These are phyloP conservation scores for Phlebiopsis gigantea DNA, from an alignment of 768 basidiomycete genomes.

Conservation along the genomic window DNA sequence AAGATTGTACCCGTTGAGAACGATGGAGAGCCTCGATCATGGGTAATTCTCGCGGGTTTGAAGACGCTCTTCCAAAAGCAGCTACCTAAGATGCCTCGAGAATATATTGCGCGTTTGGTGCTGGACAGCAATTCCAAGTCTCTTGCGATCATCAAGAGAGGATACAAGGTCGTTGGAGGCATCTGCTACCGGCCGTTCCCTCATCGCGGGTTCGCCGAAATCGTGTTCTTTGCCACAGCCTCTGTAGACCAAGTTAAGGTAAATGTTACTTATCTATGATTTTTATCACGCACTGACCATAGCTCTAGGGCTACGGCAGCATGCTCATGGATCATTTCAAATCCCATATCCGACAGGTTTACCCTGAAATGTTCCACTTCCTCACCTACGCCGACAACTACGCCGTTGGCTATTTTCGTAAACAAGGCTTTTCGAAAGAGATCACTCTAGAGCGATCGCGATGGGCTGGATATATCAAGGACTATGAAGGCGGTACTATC, in stretches of 20 bases:
- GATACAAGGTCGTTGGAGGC: conserved; percentile 94
- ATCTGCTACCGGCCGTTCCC: conserved; percentile 97
- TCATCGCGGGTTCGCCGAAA: conserved; percentile 93
- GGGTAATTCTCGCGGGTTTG: conserved; percentile 87
- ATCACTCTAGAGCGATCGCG: conserved; percentile 85
- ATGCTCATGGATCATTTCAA: conserved; percentile 99
- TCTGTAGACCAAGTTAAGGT: conserved; percentile 98
- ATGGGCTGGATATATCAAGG: conserved; percentile 99
- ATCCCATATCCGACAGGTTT: conserved; percentile 77
- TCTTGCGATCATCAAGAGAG: conserved; percentile 91
- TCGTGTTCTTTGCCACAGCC: conserved; percentile 97
- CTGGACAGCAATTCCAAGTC: conserved; percentile 90
- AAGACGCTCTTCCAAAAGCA: conserved; percentile 98
- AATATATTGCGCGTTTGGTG: conserved; percentile 95
- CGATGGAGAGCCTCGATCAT: conserved; percentile 66
- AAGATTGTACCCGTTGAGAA: conserved; percentile 82
- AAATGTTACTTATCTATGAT: background rate
- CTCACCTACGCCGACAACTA: conserved; percentile 99
- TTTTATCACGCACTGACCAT: background rate
- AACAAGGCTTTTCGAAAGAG: conserved; percentile 98
- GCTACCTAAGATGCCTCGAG: conserved; percentile 97
- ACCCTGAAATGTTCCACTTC: conserved; percentile 89
- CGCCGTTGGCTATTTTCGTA: conserved; percentile 98
- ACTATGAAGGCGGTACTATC: conserved; percentile 98
- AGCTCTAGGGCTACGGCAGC: conserved; percentile 86